phyloP scores from a whole-genome alignment of 768 basidiomycete genomes.

The Leccinum obscurum region DNA sequence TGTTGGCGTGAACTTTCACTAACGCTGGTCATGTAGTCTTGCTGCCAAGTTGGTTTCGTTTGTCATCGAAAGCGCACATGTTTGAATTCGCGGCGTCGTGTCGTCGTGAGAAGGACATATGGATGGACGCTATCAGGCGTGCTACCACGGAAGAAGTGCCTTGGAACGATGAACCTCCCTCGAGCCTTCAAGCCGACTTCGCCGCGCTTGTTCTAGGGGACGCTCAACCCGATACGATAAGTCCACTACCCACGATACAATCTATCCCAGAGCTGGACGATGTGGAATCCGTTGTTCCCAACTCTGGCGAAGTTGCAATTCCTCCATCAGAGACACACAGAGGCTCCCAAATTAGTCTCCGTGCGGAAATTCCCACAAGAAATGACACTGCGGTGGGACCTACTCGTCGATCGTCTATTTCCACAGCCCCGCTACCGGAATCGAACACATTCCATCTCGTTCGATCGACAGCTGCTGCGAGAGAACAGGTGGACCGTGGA shows the following conservation, averaged over 20 bases:
- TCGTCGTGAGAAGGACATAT: constrained; percentile 80
- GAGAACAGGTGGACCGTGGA: constrained; percentile 72
- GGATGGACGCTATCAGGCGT: constrained; percentile 69
- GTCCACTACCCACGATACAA: constrained; percentile 52
- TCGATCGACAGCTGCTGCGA: constrained; percentile 63
- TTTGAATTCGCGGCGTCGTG: constrained; percentile 90
- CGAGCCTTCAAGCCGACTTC: constrained; percentile 56
- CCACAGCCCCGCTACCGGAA: constrained; percentile 46
- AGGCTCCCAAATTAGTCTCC: constrained; percentile 23
- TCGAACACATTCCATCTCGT: constrained; percentile 62
- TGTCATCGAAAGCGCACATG: constrained; percentile 65
- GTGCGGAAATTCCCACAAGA: constrained; percentile 20
- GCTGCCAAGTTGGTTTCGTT: constrained; percentile 78
- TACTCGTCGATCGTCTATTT: constrained; percentile 62
- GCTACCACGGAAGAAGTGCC: constrained; percentile 42
- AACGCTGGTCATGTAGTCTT: constrained; percentile 48
- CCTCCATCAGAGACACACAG: constrained; percentile 3
- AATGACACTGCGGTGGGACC: constrained; percentile 25
- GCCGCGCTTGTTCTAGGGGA: constrained; percentile 38
- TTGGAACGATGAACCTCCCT: constrained; percentile 62
- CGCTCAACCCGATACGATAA: constrained; percentile 41
- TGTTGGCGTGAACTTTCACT: constrained; percentile 3
- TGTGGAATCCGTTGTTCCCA: constrained; percentile 9
- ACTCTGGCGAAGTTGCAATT: constrained; percentile 4
- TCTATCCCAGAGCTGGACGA: constrained; percentile 52